phyloP scores from a whole-genome alignment of 768 basidiomycete genomes.

The Boletus subcaerulescens region DNA sequence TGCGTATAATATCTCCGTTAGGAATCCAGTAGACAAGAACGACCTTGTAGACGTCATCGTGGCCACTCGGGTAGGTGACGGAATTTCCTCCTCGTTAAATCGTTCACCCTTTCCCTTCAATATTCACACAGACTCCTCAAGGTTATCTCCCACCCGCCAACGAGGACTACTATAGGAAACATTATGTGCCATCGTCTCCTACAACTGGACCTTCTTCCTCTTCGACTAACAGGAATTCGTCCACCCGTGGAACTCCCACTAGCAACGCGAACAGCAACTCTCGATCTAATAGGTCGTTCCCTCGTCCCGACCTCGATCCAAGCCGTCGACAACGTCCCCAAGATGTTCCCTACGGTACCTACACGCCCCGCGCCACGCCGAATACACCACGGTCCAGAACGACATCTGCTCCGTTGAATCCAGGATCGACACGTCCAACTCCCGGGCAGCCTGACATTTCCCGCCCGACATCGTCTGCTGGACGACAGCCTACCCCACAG shows the following conservation, averaged over 20 bases:
- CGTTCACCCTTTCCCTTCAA: background rate
- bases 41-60: slow-evolving; percentile 70
- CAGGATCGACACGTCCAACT: slow-evolving; percentile 6
- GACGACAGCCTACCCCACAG: slow-evolving; percentile 10
- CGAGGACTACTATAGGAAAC: slow-evolving; percentile 48
- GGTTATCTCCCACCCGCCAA: slow-evolving; percentile 60
- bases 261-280: slow-evolving; percentile 16
- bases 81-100: background rate
- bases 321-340: slow-evolving; percentile 34
- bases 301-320: slow-evolving; percentile 64
- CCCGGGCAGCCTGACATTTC: background rate
- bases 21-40: slow-evolving; percentile 70
- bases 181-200: slow-evolving; percentile 24
- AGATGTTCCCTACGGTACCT: slow-evolving; percentile 4
- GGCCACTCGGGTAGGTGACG: slow-evolving; percentile 43
- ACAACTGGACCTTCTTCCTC: slow-evolving; percentile 9
- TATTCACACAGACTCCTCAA: slow-evolving; percentile 42
- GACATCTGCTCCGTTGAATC: slow-evolving; percentile 20
- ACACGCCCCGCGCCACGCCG: slow-evolving; percentile 18
- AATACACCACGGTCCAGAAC: slow-evolving; percentile 18
- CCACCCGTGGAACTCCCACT: slow-evolving; percentile 11
- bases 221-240: slow-evolving; percentile 16
- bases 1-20: slow-evolving; percentile 64
- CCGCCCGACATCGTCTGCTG: slow-evolving; percentile 20
- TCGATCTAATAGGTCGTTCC: slow-evolving; percentile 38